These are phyloP conservation scores for Sesbania bispinosa DNA, from an alignment of 306 rosid genomes.

Conservation along the genomic window DNA sequence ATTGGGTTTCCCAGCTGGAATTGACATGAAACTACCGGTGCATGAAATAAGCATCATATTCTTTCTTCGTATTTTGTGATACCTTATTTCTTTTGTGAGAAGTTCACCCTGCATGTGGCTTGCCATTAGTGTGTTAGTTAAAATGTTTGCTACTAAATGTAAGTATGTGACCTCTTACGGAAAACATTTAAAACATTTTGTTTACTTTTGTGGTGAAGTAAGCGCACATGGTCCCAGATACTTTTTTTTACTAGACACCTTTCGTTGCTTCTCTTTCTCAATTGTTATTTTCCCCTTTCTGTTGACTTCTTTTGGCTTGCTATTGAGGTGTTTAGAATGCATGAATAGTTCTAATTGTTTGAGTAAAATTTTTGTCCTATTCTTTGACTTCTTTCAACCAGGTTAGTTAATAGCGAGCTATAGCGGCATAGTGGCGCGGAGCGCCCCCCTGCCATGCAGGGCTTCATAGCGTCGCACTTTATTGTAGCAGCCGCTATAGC, in stretches of 20 bases:
- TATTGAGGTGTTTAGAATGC: background rate
- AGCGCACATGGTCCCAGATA: too few species aligned
- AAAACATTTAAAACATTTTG: too few species aligned
- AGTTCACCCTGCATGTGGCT: background rate
- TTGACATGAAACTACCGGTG: background rate
- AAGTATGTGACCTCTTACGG: background rate
- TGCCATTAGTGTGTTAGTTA: background rate
- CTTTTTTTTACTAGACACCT: background rate
- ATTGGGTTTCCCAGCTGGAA: conserved; percentile 1
- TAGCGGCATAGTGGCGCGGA: too few species aligned
- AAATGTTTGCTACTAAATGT: background rate
- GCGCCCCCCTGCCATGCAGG: too few species aligned
- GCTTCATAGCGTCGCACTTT: too few species aligned
- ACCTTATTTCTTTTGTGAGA: conserved; percentile 11
- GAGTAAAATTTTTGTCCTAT: background rate
- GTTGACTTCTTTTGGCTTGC: conserved; percentile 1
- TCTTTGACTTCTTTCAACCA: background rate
- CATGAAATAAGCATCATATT: conserved; percentile 1
- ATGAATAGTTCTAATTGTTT: conserved; percentile 1
- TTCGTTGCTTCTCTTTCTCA: background rate
- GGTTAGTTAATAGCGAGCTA: too few species aligned
- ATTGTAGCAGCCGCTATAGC: too few species aligned
- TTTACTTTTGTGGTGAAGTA: too few species aligned
- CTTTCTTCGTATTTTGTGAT: background rate
- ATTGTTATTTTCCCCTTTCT: background rate